Evolutionary conservation across 192 early-diverging fungal genomes (phyloP).

Genomic region (Jimgerdemannia lactiflua): DNA sequence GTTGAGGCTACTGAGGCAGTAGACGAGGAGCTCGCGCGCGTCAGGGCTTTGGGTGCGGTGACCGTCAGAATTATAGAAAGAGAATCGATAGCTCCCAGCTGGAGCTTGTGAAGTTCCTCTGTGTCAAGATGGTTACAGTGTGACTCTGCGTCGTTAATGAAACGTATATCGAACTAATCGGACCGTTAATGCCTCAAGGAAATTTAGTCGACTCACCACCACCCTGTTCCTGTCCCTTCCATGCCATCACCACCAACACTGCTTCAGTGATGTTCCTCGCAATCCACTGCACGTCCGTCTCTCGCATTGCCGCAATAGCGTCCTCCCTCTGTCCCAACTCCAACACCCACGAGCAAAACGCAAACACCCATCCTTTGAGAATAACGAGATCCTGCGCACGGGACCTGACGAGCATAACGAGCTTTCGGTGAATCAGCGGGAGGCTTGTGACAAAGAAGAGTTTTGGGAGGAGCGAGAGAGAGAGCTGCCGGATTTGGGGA

Average conservation of each 20-base stretch:
- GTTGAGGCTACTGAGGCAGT: background rate
- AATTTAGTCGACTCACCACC: background rate
- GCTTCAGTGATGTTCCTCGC: background rate
- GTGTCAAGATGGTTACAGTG: background rate
- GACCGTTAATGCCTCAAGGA: background rate
- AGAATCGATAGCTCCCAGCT: background rate
- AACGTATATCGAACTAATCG: too few relatives aligned
- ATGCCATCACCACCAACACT: background rate
- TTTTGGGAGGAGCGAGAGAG: background rate
- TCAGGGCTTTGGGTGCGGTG: background rate
- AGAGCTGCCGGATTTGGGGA: background rate
- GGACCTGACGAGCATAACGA: background rate
- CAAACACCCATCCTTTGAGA: background rate
- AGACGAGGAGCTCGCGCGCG: background rate
- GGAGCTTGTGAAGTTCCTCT: background rate
- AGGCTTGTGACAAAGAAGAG: background rate
- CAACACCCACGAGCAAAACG: background rate
- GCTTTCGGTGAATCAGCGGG: background rate
- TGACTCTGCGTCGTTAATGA: too few relatives aligned
- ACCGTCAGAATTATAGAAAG: background rate
- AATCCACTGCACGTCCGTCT: background rate
- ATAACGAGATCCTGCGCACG: background rate
- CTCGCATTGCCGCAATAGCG: background rate
- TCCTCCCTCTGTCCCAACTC: background rate
- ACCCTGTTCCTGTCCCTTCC: background rate